Conservation (phyloP, 306 rosid genomes). For the Gastrolobium bilobum region DNA sequence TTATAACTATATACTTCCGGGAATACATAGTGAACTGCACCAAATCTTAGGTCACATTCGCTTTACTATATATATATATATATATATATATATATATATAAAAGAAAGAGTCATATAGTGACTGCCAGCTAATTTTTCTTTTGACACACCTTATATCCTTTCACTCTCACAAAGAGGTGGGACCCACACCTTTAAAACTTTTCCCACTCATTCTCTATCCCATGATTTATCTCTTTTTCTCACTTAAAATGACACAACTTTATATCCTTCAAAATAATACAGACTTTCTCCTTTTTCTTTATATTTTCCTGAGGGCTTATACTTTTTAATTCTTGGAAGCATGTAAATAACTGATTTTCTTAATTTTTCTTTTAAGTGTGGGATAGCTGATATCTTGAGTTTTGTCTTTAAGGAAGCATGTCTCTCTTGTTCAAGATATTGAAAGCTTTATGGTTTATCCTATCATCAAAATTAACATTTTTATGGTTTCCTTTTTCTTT, state of each 20-base stretch:
- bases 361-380: neutral
- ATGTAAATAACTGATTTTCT: neutral
- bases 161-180: no score
- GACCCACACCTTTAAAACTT: no score
- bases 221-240: no score
- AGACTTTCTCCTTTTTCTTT: no score
- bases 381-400: neutral
- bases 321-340: neutral
- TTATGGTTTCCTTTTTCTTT: neutral
- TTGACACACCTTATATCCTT: no score
- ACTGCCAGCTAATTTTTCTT: neutral
- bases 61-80: neutral
- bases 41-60: no score
- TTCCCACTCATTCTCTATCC: no score
- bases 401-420: slow-evolving; percentile 26
- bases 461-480: slow-evolving; percentile 4
- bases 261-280: no score
- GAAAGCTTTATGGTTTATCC: slow-evolving; percentile 14
- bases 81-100: no score
- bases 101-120: neutral
- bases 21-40: no score
- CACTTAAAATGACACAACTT: no score
- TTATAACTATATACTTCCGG: no score
- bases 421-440: neutral
- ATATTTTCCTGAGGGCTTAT: neutral